Evolutionary conservation across 306 rosid species (phyloP), one percentile per base, ranked within the genome.

Genomic region (Malus asiatica): DNA sequence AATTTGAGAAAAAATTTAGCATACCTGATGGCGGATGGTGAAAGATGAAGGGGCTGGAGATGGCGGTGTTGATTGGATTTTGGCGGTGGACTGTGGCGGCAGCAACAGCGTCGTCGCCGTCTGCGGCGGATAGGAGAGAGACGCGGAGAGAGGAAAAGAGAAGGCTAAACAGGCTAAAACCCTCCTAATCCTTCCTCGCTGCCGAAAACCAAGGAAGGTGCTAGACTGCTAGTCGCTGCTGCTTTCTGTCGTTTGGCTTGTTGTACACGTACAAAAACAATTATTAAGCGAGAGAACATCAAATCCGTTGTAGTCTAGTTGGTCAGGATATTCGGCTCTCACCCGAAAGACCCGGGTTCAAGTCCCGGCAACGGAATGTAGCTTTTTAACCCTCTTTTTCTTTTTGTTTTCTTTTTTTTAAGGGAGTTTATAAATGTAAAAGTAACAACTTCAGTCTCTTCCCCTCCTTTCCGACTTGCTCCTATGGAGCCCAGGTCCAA

Each of bases 291-390:
- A 48, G 2, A 3, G 23, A 3, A 1, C 1, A 4, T 2, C 29
- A 19, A 30, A 13, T 79, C 82, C 85, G 85, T 82, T 82, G 82
- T 82, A 82, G 85, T 78, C 85, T 82, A 78, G 85, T 82, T 82
- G 85, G 85, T 82, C 9, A 78, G 85, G 82, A 74, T 78, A 82
- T 79, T 77, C 79, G 85, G 82, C 79, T 82, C 85, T 82, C 82
- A 78, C 85, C 85, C 82, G 55, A 51, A 51, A 51, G 55, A 51
- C 55, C 55, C 55, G 55, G 55, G 55, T 51, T 51, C 55, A 51
- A 51, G 20, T 51, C 55, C 55, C 55, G 55, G 20, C 55, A 51
- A 51, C 55, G 55, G 55, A 51, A 51, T 5, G 8, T 16, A 1
- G 20, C 1, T 8, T 55, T n/a, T n/a, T 20, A 18, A 55, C 12